Evolutionary conservation across 2,329 filamentous ascomycete genomes (phyloP).

Genomic region (Stagonosporopsis vannaccii): DNA sequence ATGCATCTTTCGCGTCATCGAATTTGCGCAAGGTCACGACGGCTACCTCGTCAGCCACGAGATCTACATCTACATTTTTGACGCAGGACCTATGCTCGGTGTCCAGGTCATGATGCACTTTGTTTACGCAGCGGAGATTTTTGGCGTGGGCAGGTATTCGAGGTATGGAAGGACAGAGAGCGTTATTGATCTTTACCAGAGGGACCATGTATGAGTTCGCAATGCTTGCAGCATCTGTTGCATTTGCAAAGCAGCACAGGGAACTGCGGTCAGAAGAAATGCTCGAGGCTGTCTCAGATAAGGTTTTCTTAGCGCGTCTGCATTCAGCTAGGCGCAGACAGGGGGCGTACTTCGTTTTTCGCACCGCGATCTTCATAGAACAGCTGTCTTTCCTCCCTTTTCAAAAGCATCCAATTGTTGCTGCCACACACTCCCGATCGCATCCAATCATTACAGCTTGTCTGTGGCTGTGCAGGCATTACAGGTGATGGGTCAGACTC

Average conservation of each 20-base stretch:
- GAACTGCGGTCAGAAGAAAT: not conserved
- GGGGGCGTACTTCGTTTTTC: slow-evolving; percentile 23
- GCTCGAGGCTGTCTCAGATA: not conserved
- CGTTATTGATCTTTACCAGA: slow-evolving; percentile 27
- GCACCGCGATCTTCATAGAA: not conserved
- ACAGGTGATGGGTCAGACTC: slow-evolving; percentile 16
- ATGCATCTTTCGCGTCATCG: slow-evolving; percentile 57
- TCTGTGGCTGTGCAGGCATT: not conserved
- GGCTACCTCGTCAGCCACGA: slow-evolving; percentile 56
- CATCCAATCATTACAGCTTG: not conserved
- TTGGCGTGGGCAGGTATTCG: slow-evolving; percentile 18
- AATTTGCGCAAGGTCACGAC: slow-evolving; percentile 55
- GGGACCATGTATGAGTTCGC: slow-evolving; percentile 5
- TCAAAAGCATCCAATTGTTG: not conserved
- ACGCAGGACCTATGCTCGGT: slow-evolving; percentile 53
- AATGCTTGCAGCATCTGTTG: not conserved
- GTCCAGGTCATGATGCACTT: slow-evolving; percentile 50
- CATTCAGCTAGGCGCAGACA: not conserved
- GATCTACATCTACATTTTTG: slow-evolving; percentile 56
- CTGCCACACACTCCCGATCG: not conserved
- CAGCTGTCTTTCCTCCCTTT: not conserved
- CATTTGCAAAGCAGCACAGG: not conserved
- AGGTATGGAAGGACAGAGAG: slow-evolving; percentile 27
- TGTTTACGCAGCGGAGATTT: slow-evolving; percentile 27
- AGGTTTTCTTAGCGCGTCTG: not conserved